A percentile compares a stretch with the other conserved stretches of the same genome.
Evolutionary conservation across 257 asterid genomes (phyloP).

Genomic region (Phtheirospermum japonicum): DNA sequence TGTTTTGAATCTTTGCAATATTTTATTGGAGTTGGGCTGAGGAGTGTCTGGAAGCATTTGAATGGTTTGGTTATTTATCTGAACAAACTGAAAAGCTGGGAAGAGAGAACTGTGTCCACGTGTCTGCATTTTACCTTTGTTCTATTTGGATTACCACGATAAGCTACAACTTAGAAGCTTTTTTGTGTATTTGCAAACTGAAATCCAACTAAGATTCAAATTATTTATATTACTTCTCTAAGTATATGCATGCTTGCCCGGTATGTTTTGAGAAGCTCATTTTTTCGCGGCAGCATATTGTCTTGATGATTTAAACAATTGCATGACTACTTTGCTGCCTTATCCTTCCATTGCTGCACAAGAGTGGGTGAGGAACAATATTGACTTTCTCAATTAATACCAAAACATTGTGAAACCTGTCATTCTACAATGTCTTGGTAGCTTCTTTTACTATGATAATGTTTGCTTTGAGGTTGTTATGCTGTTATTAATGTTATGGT

Average conservation of each 20-base stretch:
- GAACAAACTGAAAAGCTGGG: background rate
- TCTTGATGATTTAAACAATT: conserved; percentile 11
- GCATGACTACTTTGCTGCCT: background rate
- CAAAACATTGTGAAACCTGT: background rate
- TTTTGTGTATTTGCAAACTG: background rate
- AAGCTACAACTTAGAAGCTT: background rate
- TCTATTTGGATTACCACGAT: conserved; percentile 6
- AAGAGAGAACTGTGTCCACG: background rate
- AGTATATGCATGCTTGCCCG: background rate
- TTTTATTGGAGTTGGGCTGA: background rate
- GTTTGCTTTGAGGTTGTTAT: conserved; percentile 13
- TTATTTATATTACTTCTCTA: background rate
- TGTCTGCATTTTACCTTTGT: background rate
- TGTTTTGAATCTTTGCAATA: conserved; percentile 2
- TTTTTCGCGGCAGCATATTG: background rate
- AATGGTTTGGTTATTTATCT: conserved; percentile 3
- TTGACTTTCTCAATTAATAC: conserved; percentile 2
- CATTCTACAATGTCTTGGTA: conserved; percentile 5
- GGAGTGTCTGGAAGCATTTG: background rate
- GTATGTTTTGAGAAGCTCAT: background rate
- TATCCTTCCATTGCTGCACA: conserved; percentile 2
- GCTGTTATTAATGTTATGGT: conserved; percentile 6
- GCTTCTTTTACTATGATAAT: conserved; percentile 10
- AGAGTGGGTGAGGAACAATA: conserved; percentile 2
- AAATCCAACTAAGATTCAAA: conserved; percentile 1